Evolutionary conservation across 345 rosid species (phyloP), one percentile per base, ranked within the genome.

Genomic region (Isatis tinctoria): DNA sequence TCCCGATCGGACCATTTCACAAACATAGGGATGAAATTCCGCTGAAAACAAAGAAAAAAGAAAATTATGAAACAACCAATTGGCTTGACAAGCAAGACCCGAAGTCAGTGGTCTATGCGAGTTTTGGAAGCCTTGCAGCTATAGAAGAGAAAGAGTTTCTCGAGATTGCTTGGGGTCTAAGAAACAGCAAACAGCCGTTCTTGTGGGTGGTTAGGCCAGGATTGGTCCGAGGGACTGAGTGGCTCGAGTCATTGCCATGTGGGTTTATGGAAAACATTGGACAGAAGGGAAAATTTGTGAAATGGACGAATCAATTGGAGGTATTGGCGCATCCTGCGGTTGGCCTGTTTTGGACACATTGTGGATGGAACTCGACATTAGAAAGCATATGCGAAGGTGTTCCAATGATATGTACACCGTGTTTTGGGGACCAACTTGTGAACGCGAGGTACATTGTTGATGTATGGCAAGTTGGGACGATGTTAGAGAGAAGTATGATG

Each of bases 401-500:
- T n/a, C 93, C 96, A 1, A 82, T 90, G 97, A 85, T 93, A 45
- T 93, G 94, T 13, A 82, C 83, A 28, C 88, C 96, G 0, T 69
- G 78, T 63, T 87, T 87, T 37, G 80, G 83, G 14, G 98, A 93
- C 82, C 92, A 91, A 54, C 62, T 5, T 53, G 79, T 80, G 22
- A 86, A 87, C 51, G 78, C 91, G 2, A 83, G 89, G 73, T 82
- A 73, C 26, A 60, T 82, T 22, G 74, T 78, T 37, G 78, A 83
- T 16, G 81, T 86, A 6, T 88, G 96, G 97, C 60, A 59, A 52
- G 77, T 84, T 3, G 97, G 98, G 33, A 17, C 85, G 53, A 63
- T 74, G 22, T 61, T 86, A 35, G 86, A 81, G 69, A 68, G 51
- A 13, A 76, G 43, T 30, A 32, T 40, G 22, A 51, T 86, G 37